Conservation (phyloP, 2,329 filamentous ascomycete genomes). For the Endoconidiophora laricicola region DNA sequence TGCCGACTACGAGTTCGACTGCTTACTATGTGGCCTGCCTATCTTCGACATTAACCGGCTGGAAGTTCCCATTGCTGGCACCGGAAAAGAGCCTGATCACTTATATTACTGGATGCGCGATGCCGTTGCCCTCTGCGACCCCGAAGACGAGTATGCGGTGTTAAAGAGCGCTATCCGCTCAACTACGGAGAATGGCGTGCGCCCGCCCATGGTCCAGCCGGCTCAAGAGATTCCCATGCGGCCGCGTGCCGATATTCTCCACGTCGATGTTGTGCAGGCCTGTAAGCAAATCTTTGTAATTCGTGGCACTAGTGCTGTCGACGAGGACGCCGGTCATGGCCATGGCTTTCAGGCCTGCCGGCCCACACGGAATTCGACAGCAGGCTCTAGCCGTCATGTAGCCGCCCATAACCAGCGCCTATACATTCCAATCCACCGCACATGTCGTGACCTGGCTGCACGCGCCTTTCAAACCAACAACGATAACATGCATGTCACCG, state of each 20-base stretch:
- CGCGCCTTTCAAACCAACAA: background rate
- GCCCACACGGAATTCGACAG: background rate
- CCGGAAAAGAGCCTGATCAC: background rate
- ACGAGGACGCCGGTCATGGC: background rate
- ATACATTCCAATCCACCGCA: constrained; percentile 1
- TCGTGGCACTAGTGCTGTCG: background rate
- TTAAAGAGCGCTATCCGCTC: background rate
- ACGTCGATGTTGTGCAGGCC: background rate
- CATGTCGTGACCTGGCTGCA: constrained; percentile 1
- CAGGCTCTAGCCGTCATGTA: too few species aligned
- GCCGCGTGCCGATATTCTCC: background rate
- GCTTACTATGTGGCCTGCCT: background rate
- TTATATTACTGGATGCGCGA: background rate
- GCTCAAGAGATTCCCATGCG: too few species aligned
- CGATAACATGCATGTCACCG: constrained; percentile 1
- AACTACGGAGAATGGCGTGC: too few species aligned
- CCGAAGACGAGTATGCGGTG: background rate
- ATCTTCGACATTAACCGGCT: background rate
- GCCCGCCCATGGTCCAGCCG: too few species aligned
- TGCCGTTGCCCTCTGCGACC: constrained; percentile 1
- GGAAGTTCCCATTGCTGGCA: background rate
- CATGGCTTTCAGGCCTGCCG: background rate
- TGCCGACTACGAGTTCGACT: constrained; percentile 1
- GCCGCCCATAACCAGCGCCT: background rate
- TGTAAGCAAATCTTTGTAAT: constrained; percentile 1